phyloP scores from a whole-genome alignment of 306 rosid species.

The Casuarina cunninghamiana region DNA sequence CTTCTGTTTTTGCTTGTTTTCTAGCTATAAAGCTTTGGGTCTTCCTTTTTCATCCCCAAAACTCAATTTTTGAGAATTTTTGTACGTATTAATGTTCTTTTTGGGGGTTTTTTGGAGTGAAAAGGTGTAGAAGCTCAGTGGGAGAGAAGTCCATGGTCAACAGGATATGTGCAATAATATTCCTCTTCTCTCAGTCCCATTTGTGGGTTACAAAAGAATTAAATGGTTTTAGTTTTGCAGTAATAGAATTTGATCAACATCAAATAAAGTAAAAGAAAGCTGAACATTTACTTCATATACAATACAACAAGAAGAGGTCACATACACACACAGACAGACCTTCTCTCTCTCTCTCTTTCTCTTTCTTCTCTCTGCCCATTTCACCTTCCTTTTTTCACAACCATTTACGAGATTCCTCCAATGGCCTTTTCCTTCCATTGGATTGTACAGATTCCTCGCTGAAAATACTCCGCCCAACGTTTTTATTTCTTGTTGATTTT shows the following conservation, averaged over 20 bases:
- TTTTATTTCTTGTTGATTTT: constrained; percentile 49
- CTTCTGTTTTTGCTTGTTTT: background rate
- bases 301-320: constrained; percentile 69
- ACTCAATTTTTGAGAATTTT: too few relatives aligned
- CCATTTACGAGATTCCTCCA: constrained; percentile 82
- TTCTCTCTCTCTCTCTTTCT: constrained; percentile 20
- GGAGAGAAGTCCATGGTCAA: constrained; percentile 60
- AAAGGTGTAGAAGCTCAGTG: constrained; percentile 1
- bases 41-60: constrained; percentile 18
- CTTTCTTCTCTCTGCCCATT: constrained; percentile 43
- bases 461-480: constrained; percentile 52
- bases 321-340: constrained; percentile 37
- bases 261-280: constrained; percentile 34
- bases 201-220: constrained; percentile 17
- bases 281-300: constrained; percentile 70
- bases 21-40: constrained; percentile 1
- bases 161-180: constrained; percentile 60
- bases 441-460: constrained; percentile 55
- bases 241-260: constrained; percentile 33
- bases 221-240: background rate
- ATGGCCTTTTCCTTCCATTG: constrained; percentile 73
- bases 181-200: constrained; percentile 35
- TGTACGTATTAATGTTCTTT: too few relatives aligned
- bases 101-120: background rate
- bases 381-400: constrained; percentile 69